Conservation (phyloP, 2,329 filamentous ascomycete genomes). For the Trichoderma sp. region DNA sequence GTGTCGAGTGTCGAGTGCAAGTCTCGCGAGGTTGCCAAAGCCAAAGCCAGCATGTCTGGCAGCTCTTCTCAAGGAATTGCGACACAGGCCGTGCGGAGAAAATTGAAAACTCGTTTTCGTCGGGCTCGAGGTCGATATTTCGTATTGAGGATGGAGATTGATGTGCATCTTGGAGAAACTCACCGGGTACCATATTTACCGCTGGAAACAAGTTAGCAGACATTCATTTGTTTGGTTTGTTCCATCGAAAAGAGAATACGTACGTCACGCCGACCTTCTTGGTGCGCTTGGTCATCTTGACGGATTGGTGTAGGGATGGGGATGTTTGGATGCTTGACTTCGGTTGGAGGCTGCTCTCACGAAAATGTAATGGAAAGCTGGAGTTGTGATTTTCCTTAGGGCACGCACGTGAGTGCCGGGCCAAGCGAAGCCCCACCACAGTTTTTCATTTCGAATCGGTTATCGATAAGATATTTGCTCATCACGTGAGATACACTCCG, state of each 20-base stretch:
- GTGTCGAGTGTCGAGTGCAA: not conserved
- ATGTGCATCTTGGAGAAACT: conserved; percentile 34
- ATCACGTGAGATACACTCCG: not conserved
- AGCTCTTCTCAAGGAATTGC: not conserved
- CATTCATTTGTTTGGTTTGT: not conserved
- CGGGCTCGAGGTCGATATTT: conserved; percentile 8
- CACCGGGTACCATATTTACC: conserved; percentile 97
- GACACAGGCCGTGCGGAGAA: not conserved
- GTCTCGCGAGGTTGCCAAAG: not conserved
- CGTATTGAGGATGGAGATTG: not conserved
- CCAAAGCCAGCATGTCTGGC: not conserved
- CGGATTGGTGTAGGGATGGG: conserved; percentile 39
- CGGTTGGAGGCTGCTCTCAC: conserved; percentile 30
- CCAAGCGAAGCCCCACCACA: conserved; percentile 24
- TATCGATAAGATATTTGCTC: not conserved
- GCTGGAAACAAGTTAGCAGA: conserved; percentile 36
- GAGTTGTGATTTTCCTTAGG: conserved; percentile 43
- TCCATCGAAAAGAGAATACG: conserved; percentile 28
- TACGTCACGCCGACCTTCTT: conserved; percentile 95
- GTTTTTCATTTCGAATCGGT: not conserved
- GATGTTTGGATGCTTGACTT: conserved; percentile 33
- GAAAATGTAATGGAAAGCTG: conserved; percentile 34
- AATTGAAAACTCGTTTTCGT: conserved; percentile 9
- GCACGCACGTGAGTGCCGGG: conserved; percentile 39
- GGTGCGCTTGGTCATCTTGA: conserved; percentile 91